Conservation (phyloP, 2,329 filamentous ascomycete species). For the Verticillium tricorpus region DNA sequence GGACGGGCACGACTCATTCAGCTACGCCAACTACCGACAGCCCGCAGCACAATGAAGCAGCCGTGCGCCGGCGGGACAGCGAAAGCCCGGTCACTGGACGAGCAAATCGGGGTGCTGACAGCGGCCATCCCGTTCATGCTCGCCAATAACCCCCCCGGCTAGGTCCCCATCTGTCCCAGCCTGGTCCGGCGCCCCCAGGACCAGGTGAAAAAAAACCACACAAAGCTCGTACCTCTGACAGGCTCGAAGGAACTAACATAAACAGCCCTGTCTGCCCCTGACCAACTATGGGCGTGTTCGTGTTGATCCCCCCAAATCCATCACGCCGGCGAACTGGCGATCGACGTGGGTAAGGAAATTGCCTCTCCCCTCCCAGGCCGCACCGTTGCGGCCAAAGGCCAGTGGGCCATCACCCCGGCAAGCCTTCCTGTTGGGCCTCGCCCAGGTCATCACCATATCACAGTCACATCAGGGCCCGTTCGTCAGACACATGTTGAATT, state of each 20-base stretch:
- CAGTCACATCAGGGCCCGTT: conserved; percentile 1
- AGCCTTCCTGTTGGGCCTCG: conserved; percentile 1
- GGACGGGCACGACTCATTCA: neutral
- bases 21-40: neutral
- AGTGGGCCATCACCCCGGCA: neutral
- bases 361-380: neutral
- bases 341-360: conserved; percentile 1
- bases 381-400: neutral
- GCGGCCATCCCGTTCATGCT: neutral
- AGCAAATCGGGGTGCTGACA: neutral
- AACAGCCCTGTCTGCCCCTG: neutral
- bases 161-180: neutral
- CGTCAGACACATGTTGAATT: neutral
- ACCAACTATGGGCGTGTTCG: neutral
- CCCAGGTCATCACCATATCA: neutral
- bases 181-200: neutral
- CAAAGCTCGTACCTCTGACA: neutral
- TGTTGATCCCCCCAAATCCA: neutral
- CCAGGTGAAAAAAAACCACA: neutral
- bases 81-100: neutral
- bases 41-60: neutral
- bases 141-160: neutral
- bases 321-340: neutral
- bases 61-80: neutral
- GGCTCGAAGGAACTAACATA: neutral